Evolutionary conservation across 768 basidiomycete genomes (phyloP), one percentile per base, ranked within the genome.

Genomic region (Boletellus emodensis): DNA sequence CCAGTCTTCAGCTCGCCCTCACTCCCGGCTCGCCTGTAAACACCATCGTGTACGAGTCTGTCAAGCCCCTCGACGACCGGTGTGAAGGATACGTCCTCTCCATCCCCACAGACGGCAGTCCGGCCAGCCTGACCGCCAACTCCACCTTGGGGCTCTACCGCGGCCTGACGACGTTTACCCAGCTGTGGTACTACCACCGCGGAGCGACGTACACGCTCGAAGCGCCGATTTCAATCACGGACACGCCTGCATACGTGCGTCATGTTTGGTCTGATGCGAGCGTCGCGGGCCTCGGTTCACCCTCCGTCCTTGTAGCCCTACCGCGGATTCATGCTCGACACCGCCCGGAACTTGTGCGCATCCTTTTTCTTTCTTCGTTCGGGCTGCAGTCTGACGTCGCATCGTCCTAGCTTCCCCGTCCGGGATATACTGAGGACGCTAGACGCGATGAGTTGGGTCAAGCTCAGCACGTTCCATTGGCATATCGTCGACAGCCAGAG

Each of bases 401-500:
- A 3, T 13, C 14, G 14, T 36, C 2, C 46, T 8, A 75, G 74
- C 52, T 72, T 70, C 53, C 71, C 77, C 1, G 64, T 73, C 3
- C 13, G 46, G 2, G 70, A 74, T 30, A 61, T 78, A 48, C 40
- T 65, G 3, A 67, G 77, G 40, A 79, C 77, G 1, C 55, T 83
- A 18, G 75, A 81, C 36, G 74, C 77, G 11, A 80, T 82, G 77
- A 71, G 72, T 12, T 73, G 73, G 68, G 74, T 75, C 53, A 83
- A 83, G 72, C 71, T 69, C 46, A 90, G 84, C 65, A 81, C 79
- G 2, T 79, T 93, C 58, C 88, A 93, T 56, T 93, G 90, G 90
- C 91, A 93, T 61, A 74, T 90, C 50, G 82, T 82, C 32, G 91
- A 94, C 67, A 81, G 83, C 48, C 88, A 93, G 59, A 83, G 81